phyloP scores from a whole-genome alignment of 2,329 filamentous ascomycete genomes.

The Fusarium drepaniforme region DNA sequence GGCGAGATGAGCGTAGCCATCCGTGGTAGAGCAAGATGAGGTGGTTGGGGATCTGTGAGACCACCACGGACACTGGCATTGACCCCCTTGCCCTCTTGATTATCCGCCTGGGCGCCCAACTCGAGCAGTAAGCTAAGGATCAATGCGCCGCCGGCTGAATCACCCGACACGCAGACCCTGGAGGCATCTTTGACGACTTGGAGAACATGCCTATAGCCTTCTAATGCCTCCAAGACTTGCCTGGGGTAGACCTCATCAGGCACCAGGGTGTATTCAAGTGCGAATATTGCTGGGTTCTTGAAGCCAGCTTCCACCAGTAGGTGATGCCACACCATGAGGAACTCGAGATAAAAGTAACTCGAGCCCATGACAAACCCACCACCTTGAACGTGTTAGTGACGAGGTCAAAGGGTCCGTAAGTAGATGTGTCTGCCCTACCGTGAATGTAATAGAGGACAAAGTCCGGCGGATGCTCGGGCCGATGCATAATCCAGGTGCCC shows the following conservation, averaged over 20 bases:
- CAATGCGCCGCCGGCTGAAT: conserved; percentile 83
- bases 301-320: conserved; percentile 75
- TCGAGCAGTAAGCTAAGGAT: conserved; percentile 79
- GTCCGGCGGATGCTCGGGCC: conserved; percentile 73
- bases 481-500: conserved; percentile 78
- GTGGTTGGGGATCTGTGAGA: conserved; percentile 26
- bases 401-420: not conserved
- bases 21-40: conserved; percentile 49
- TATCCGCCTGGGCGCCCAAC: conserved; percentile 58
- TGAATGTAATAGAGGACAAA: conserved; percentile 87
- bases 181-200: conserved; percentile 68
- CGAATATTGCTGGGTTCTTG: conserved; percentile 81
- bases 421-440: conserved; percentile 61
- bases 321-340: conserved; percentile 78
- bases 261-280: conserved; percentile 84
- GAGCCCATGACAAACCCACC: conserved; percentile 90
- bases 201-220: conserved; percentile 79
- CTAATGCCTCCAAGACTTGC: conserved; percentile 77
- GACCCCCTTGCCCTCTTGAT: conserved; percentile 31
- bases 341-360: conserved; percentile 86
- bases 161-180: conserved; percentile 78
- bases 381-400: conserved; percentile 56
- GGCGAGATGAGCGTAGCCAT: conserved; percentile 83
- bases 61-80: conserved; percentile 22
- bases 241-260: conserved; percentile 80